phyloP scores from a whole-genome alignment of 345 rosid species.

The Cochlearia excelsa region DNA sequence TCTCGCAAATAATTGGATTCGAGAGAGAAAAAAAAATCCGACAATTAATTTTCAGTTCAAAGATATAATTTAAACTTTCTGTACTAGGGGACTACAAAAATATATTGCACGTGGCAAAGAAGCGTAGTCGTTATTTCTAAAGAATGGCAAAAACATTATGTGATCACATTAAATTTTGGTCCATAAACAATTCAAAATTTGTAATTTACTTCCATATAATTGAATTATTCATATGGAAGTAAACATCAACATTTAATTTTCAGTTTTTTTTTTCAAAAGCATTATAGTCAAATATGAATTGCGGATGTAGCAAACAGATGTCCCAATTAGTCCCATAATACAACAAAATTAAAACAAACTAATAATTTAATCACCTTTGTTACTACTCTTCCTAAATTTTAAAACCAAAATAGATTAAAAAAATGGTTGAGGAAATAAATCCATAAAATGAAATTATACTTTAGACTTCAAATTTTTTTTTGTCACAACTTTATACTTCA shows the following conservation, averaged over 20 bases:
- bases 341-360: no score
- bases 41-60: background rate
- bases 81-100: conserved; percentile 31
- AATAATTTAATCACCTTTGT: no score
- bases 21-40: no score
- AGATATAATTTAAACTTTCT: conserved; percentile 26
- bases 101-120: conserved; percentile 31
- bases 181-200: conserved; percentile 4
- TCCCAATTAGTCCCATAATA: background rate
- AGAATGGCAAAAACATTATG: conserved; percentile 18
- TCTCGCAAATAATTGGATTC: no score
- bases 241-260: background rate
- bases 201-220: background rate
- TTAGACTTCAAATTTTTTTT: background rate
- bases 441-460: background rate
- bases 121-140: conserved; percentile 9
- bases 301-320: background rate
- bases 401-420: conserved; percentile 3
- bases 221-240: conserved; percentile 6
- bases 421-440: conserved; percentile 1
- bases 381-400: background rate
- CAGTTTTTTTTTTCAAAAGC: background rate
- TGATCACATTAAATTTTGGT: conserved; percentile 27
- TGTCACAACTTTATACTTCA: conserved; percentile 2
- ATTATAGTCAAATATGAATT: background rate